phyloP scores from a whole-genome alignment of 495 filamentous ascomycete genomes.

The Hypoxylon subgilvum region DNA sequence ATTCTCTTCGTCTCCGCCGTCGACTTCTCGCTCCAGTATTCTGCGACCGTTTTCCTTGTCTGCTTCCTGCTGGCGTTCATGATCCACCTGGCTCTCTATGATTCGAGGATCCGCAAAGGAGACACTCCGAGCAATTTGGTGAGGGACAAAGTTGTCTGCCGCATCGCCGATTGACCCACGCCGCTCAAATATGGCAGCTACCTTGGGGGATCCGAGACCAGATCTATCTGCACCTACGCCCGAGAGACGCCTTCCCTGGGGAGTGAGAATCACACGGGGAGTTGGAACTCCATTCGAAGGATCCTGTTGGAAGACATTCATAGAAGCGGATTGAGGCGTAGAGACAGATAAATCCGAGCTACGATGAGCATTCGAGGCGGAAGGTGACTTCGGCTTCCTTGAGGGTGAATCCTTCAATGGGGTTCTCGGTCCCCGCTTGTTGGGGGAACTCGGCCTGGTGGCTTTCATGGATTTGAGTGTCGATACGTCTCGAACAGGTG shows the following conservation, averaged over 20 bases:
- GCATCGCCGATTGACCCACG: conserved; percentile 73
- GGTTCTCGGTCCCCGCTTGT: conserved; percentile 57
- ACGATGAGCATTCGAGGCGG: conserved; percentile 28
- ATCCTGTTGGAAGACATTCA: conserved; percentile 63
- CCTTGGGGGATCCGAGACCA: conserved; percentile 78
- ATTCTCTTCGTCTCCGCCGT: conserved; percentile 56
- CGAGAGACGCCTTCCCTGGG: conserved; percentile 66
- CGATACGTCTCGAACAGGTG: conserved; percentile 40
- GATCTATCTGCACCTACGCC: conserved; percentile 76
- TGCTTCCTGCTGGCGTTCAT: conserved; percentile 68
- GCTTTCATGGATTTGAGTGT: conserved; percentile 57
- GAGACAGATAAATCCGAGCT: neutral
- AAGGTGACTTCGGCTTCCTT: conserved; percentile 31
- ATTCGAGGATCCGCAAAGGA: conserved; percentile 70
- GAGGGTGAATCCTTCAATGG: conserved; percentile 59
- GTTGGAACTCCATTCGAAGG: conserved; percentile 62
- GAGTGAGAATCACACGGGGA: conserved; percentile 69
- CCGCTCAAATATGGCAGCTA: conserved; percentile 74
- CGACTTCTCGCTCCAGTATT: conserved; percentile 57
- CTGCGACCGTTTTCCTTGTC: conserved; percentile 64
- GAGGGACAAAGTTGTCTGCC: conserved; percentile 66
- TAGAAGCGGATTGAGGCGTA: conserved; percentile 32
- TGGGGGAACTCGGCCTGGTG: conserved; percentile 59
- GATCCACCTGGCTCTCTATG: conserved; percentile 72
- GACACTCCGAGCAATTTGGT: conserved; percentile 50